Evolutionary conservation across 2,329 filamentous ascomycete genomes (phyloP).

Genomic region (Fusarium papillatum): DNA sequence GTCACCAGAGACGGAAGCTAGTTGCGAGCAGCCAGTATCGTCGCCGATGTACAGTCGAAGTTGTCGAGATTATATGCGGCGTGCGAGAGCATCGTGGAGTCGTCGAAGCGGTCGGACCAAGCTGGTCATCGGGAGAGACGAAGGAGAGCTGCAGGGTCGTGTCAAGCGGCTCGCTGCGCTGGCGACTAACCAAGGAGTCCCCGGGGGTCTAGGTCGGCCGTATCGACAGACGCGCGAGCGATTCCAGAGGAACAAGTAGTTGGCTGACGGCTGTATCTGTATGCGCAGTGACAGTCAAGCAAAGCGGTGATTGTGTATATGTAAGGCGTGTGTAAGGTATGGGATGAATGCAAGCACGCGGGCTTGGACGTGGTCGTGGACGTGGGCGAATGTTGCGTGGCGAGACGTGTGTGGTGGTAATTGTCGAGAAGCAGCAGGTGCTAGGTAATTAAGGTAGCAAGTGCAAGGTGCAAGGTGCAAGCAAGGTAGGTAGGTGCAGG

Average conservation of each 20-base stretch:
- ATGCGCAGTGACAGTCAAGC: conserved; percentile 32
- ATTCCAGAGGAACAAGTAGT: conserved; percentile 20
- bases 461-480: conserved; percentile 20
- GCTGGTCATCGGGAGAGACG: conserved; percentile 41
- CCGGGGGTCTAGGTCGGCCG: conserved; percentile 28
- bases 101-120: conserved; percentile 41
- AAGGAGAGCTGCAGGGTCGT: conserved; percentile 36
- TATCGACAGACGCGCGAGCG: conserved; percentile 26
- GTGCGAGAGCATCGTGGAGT: conserved; percentile 48
- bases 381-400: conserved; percentile 41
- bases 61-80: conserved; percentile 41
- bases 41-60: conserved; percentile 39
- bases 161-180: conserved; percentile 42
- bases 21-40: conserved; percentile 37
- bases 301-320: conserved; percentile 39
- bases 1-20: conserved; percentile 39
- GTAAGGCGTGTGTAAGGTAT: conserved; percentile 29
- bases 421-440: conserved; percentile 39
- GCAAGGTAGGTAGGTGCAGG: conserved; percentile 33
- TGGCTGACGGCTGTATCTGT: conserved; percentile 18
- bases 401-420: conserved; percentile 44
- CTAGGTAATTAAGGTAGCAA: conserved; percentile 43
- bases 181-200: conserved; percentile 23
- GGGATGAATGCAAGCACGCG: conserved; percentile 41
- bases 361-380: conserved; percentile 37